Evolutionary conservation across 1,284 basidiomycete genomes (phyloP).

Genomic region (Fomitopsis palustris): DNA sequence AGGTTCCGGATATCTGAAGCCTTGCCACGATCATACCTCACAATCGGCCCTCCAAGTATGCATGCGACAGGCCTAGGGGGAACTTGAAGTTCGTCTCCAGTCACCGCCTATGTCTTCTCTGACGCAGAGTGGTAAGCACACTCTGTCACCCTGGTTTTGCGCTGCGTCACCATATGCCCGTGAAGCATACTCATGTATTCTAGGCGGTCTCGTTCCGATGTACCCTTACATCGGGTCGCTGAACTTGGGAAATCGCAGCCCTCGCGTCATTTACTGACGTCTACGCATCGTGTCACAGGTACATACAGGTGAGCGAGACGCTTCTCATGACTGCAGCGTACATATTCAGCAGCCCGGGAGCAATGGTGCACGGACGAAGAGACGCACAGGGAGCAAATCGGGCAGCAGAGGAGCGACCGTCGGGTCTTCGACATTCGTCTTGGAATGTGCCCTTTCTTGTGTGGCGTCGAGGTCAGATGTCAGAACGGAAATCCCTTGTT

Average conservation of each 20-base stretch:
- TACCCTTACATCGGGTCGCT: neutral
- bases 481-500: neutral
- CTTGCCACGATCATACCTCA: neutral
- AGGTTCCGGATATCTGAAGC: too few species aligned
- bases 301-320: neutral
- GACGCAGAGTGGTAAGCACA: neutral
- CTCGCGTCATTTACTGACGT: neutral
- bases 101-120: too few species aligned
- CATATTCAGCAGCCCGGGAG: neutral
- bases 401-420: neutral
- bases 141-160: neutral
- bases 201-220: neutral
- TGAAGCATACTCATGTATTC: neutral
- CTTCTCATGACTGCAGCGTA: neutral
- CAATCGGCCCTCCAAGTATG: neutral
- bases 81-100: neutral
- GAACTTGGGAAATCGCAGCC: too few species aligned
- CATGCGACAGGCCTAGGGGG: neutral
- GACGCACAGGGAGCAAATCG: neutral
- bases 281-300: neutral
- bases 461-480: neutral
- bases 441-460: neutral
- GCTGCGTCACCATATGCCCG: neutral
- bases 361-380: neutral
- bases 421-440: neutral